phyloP scores from a whole-genome alignment of 805 yeast genomes.

The Saccharomycopsis vini region DNA sequence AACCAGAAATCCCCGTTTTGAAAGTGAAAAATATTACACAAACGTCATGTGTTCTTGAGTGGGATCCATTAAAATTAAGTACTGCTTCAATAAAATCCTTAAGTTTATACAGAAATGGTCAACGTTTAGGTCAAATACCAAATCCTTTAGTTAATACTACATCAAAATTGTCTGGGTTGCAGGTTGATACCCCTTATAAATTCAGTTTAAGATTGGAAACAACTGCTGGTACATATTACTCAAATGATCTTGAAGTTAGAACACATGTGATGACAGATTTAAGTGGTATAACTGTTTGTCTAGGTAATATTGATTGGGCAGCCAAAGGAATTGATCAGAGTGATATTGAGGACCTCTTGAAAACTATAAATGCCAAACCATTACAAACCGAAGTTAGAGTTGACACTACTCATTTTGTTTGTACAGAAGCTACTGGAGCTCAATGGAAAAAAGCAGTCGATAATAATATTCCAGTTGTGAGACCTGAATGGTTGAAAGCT shows the following conservation, averaged over 20 bases:
- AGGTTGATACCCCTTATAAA: conserved; percentile 72
- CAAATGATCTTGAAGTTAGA: conserved; percentile 57
- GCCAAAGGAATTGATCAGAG: conserved; percentile 37
- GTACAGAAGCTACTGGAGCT: conserved; percentile 60
- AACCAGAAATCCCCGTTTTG: conserved; percentile 65
- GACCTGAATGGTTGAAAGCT: conserved; percentile 96
- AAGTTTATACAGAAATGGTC: conserved; percentile 64
- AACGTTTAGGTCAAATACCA: conserved; percentile 74
- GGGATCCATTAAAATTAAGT: conserved; percentile 84
- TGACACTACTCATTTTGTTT: conserved; percentile 91
- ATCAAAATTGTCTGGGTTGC: conserved; percentile 84
- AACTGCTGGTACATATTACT: conserved; percentile 76
- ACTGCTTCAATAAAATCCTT: conserved; percentile 71
- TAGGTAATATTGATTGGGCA: conserved; percentile 65
- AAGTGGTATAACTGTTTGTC: conserved; percentile 82
- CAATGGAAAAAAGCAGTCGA: conserved; percentile 75
- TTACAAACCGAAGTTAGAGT: conserved; percentile 65
- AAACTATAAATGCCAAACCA: conserved; percentile 75
- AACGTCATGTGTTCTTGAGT: conserved; percentile 87
- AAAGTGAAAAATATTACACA: conserved; percentile 76
- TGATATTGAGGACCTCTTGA: conserved; percentile 56
- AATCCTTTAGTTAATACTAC: conserved; percentile 69
- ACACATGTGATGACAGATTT: conserved; percentile 97
- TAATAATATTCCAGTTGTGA: conserved; percentile 82
- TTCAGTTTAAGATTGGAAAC: conserved; percentile 79